Conservation (phyloP, 495 filamentous ascomycete species). For the Viridothelium virens region DNA sequence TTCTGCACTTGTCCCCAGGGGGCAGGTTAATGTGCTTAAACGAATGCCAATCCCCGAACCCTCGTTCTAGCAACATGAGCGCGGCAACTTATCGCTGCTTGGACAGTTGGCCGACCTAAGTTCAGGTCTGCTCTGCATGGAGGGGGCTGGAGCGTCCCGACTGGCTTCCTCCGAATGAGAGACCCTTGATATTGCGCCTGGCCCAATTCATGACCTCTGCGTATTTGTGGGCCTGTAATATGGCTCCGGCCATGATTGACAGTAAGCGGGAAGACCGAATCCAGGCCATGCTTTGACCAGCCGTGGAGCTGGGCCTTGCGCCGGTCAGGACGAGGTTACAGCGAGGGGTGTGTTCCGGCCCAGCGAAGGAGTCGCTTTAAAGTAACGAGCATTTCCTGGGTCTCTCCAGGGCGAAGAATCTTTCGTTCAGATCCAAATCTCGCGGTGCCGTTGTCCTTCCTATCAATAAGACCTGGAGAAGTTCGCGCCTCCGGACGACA, state of each 20-base stretch:
- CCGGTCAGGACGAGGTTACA: slow-evolving; percentile 7
- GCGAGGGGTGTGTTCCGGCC: neutral
- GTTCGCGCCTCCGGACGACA: neutral
- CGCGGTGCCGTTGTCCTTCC: neutral
- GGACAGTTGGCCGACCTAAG: neutral
- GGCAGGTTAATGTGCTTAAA: neutral
- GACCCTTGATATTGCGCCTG: neutral
- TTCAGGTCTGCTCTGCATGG: neutral
- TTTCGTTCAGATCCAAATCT: neutral
- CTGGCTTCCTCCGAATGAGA: neutral
- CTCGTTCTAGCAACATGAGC: neutral
- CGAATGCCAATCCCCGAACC: neutral
- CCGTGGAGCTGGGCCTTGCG: neutral
- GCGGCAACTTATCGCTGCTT: slow-evolving; percentile 6
- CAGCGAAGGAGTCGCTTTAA: neutral
- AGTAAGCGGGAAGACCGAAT: neutral
- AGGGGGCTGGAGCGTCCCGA: neutral
- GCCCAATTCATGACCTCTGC: neutral
- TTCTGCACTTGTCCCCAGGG: slow-evolving; percentile 3
- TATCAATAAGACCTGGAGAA: neutral
- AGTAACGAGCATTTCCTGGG: neutral
- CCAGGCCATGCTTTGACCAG: neutral
- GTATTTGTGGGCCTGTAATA: neutral
- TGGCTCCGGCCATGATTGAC: neutral
- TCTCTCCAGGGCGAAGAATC: neutral